phyloP scores from a whole-genome alignment of 768 basidiomycete species.

The Mrakia hoshinonis region DNA sequence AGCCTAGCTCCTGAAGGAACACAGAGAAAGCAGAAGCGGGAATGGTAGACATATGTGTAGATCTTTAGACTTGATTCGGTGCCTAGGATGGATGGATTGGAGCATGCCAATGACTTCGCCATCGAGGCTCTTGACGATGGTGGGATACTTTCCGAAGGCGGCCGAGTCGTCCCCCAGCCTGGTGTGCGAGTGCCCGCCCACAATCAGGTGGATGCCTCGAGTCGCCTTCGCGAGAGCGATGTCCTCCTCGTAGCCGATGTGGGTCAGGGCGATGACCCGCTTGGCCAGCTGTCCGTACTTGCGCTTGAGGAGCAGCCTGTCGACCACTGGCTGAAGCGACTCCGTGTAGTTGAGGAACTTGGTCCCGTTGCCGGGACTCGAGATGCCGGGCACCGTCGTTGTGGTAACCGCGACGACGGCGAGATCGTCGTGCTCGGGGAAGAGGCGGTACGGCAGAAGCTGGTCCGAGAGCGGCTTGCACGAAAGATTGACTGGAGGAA shows the following conservation, averaged over 20 bases:
- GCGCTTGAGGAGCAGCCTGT: conserved; percentile 35
- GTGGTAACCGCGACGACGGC: conserved; percentile 47
- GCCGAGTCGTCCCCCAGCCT: conserved; percentile 1
- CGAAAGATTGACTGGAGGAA: too few relatives aligned
- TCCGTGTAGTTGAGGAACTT: conserved; percentile 42
- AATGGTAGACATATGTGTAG: too few relatives aligned
- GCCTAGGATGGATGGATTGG: too few relatives aligned
- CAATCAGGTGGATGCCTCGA: conserved; percentile 41
- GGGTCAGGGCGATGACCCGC: conserved; percentile 46
- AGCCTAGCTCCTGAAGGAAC: background rate
- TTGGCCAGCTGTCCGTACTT: conserved; percentile 38
- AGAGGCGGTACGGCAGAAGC: conserved; percentile 45
- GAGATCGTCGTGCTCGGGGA: conserved; percentile 40
- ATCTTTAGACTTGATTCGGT: too few relatives aligned
- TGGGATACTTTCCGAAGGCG: conserved; percentile 44
- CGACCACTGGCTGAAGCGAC: conserved; percentile 43
- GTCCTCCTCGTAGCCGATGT: conserved; percentile 47
- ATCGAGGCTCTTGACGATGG: conserved; percentile 44
- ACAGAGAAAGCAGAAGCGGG: background rate
- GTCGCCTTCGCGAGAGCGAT: conserved; percentile 44
- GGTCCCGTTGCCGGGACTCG: conserved; percentile 41
- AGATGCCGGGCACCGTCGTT: conserved; percentile 42
- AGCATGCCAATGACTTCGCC: too few relatives aligned
- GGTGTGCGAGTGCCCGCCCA: conserved; percentile 44
- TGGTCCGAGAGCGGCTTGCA: conserved; percentile 38